Evolutionary conservation across 305 asterid genomes (phyloP).

Genomic region (Coffea humblotiana): DNA sequence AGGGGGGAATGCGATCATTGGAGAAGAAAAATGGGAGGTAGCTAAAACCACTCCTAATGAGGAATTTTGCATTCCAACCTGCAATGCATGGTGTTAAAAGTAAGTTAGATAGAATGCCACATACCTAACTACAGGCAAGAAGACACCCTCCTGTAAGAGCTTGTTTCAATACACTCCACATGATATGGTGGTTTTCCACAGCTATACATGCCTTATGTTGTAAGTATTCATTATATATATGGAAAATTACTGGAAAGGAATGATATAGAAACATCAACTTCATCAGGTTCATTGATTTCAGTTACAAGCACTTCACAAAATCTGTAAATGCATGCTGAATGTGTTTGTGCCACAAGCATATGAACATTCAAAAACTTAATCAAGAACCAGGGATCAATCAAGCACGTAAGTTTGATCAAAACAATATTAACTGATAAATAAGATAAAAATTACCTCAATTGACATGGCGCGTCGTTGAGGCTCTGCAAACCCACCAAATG

Average conservation of each 20-base stretch:
- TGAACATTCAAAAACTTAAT: neutral
- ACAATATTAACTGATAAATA: neutral
- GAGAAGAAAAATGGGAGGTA: conserved; percentile 70
- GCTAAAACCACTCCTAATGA: conserved; percentile 92
- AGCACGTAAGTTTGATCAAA: neutral
- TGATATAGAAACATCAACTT: neutral
- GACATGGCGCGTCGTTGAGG: conserved; percentile 89
- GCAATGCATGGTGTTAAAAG: conserved; percentile 12
- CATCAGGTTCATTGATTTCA: neutral
- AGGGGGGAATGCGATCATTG: conserved; percentile 77
- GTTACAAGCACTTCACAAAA: neutral
- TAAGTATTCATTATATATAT: neutral
- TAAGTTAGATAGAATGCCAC: neutral
- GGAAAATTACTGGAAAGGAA: neutral
- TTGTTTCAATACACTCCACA: neutral
- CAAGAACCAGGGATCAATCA: neutral
- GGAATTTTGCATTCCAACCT: conserved; percentile 98
- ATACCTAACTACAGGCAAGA: neutral
- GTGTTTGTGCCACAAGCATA: neutral
- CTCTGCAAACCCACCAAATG: conserved; percentile 71
- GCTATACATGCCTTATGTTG: neutral
- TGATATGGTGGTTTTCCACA: neutral
- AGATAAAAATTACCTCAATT: conserved; percentile 53
- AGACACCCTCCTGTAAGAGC: neutral
- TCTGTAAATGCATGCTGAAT: neutral